Evolutionary conservation across 352 stramenopile species (phyloP).

Genomic region (Phytophthora constricta): DNA sequence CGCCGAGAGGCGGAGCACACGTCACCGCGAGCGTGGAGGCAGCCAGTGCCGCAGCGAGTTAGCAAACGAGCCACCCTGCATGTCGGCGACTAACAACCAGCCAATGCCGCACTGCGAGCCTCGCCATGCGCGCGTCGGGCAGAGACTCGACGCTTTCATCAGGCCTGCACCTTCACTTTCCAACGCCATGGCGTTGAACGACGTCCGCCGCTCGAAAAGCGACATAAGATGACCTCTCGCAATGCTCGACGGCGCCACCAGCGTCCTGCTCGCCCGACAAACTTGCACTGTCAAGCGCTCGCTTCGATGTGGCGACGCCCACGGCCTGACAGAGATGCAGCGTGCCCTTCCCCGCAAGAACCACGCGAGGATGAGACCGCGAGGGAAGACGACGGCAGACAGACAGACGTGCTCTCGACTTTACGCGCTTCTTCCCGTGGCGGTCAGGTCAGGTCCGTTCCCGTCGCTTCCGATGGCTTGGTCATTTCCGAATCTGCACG

Average conservation of each 20-base stretch:
- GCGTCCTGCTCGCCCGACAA: not conserved
- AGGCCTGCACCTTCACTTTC: slow-evolving; percentile 14
- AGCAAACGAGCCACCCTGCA: slow-evolving; percentile 17
- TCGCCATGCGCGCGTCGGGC: not conserved
- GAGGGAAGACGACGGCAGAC: slow-evolving; percentile 1
- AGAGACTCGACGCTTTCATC: slow-evolving; percentile 29
- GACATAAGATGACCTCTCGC: slow-evolving; percentile 29
- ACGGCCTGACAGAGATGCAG: not conserved
- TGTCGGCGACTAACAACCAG: slow-evolving; percentile 24
- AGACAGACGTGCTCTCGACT: slow-evolving; percentile 22
- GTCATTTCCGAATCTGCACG: slow-evolving; percentile 36
- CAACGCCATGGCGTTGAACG: not conserved
- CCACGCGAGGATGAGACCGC: slow-evolving; percentile 24
- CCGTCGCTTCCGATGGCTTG: slow-evolving; percentile 9
- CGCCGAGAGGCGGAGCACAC: slow-evolving; percentile 30
- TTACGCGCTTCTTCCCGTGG: slow-evolving; percentile 23
- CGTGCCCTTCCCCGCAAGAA: slow-evolving; percentile 17
- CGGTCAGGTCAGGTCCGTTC: slow-evolving; percentile 6
- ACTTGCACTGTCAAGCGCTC: too few species aligned
- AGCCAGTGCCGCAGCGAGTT: slow-evolving; percentile 8
- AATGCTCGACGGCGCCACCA: slow-evolving; percentile 8
- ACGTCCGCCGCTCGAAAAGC: slow-evolving; percentile 20
- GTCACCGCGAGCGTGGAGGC: slow-evolving; percentile 18
- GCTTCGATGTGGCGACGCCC: not conserved
- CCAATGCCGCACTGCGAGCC: slow-evolving; percentile 12